phyloP scores from a whole-genome alignment of 305 asterid genomes.

The Withania somnifera region DNA sequence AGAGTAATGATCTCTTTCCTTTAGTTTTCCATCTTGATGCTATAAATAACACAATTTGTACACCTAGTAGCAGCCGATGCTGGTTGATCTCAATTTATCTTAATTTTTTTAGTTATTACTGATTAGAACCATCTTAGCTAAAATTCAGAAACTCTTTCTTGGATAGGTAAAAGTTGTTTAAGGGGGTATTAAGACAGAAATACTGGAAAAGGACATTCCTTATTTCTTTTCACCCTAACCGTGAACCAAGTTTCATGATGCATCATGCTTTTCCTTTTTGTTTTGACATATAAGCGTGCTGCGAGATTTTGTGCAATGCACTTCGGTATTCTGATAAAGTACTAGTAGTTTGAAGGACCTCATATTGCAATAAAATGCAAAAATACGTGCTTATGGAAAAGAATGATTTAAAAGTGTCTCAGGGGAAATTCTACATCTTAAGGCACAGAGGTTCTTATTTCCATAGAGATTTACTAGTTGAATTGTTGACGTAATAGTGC shows the following conservation, averaged over 20 bases:
- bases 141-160: neutral
- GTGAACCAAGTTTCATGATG: neutral
- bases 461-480: neutral
- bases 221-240: neutral
- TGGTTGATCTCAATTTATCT: neutral
- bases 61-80: neutral
- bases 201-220: neutral
- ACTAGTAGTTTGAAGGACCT: neutral
- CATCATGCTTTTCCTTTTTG: neutral
- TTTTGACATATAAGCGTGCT: neutral
- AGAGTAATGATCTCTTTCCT: constrained; percentile 34
- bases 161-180: neutral
- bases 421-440: neutral
- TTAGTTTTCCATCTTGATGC: neutral
- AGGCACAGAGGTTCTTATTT: neutral
- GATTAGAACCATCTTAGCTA: neutral
- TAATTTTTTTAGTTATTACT: neutral
- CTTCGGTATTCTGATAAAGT: neutral
- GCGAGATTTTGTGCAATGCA: neutral
- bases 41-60: neutral
- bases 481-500: neutral
- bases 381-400: neutral
- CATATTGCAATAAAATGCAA: neutral
- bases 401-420: neutral
- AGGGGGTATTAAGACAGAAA: neutral